These are phyloP conservation scores for Parasitella parasitica DNA, from an alignment of 371 early-diverging fungal genomes.

Conservation along the genomic window DNA sequence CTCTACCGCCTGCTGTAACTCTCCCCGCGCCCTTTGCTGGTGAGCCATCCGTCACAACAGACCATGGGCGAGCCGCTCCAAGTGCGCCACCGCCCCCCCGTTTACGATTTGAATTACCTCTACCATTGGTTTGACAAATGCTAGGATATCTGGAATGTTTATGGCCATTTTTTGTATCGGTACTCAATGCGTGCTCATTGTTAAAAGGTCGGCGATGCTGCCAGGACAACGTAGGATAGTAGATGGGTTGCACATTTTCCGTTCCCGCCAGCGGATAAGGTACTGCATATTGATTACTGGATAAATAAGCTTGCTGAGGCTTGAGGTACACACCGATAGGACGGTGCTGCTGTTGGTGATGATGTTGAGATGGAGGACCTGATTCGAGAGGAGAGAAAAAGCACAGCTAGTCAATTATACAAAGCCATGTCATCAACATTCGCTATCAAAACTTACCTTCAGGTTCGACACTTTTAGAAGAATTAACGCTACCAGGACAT, in stretches of 20 bases:
- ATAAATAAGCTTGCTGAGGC: conserved; percentile 9
- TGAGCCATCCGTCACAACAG: background rate
- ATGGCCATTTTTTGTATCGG: background rate
- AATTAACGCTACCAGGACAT: background rate
- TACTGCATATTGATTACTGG: conserved; percentile 18
- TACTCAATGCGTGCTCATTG: background rate
- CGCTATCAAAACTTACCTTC: background rate
- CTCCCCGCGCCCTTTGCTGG: background rate
- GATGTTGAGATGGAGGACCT: background rate
- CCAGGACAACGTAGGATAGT: conserved; percentile 13
- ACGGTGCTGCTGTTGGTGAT: background rate
- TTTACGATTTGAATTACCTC: background rate
- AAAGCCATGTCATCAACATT: background rate
- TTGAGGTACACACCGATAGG: conserved; percentile 17
- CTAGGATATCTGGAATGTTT: background rate
- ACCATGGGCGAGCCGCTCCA: background rate
- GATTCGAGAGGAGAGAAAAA: background rate
- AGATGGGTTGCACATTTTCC: conserved; percentile 11
- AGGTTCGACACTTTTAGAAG: background rate
- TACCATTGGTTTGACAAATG: background rate
- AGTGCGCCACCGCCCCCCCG: background rate
- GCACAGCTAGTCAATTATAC: background rate
- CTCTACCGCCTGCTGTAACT: background rate
- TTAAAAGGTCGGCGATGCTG: background rate
- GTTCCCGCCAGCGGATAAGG: conserved; percentile 21